Conservation (phyloP, 257 asterid genomes). For the Dorcoceras hygrometricum region DNA sequence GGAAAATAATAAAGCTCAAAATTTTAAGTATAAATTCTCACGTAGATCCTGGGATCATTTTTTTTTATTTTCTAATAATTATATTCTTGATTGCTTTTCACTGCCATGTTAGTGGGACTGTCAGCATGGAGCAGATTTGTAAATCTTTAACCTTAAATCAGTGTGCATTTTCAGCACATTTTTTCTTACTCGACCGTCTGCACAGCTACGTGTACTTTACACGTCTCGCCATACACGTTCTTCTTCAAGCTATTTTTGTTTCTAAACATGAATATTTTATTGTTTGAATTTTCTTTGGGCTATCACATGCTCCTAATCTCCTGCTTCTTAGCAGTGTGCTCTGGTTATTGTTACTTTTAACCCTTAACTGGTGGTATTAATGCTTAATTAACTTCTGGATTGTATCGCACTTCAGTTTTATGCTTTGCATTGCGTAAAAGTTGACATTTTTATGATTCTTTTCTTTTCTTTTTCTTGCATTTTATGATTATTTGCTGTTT, state of each 20-base stretch:
- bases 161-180: conserved; percentile 27
- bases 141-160: not conserved
- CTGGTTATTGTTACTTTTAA: conserved; percentile 20
- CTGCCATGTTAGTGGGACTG: not conserved
- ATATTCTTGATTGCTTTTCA: not conserved
- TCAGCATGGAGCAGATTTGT: not conserved
- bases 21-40: too few relatives aligned
- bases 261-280: conserved; percentile 34
- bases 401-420: conserved; percentile 35
- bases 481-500: not conserved
- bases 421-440: conserved; percentile 38
- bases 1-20: too few relatives aligned
- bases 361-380: conserved; percentile 30
- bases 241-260: conserved; percentile 1
- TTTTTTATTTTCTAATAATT: too few relatives aligned
- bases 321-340: conserved; percentile 34
- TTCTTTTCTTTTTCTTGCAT: not conserved
- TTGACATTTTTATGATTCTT: conserved; percentile 22
- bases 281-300: conserved; percentile 25
- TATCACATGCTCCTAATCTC: conserved; percentile 49
- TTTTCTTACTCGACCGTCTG: conserved; percentile 30
- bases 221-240: conserved; percentile 33
- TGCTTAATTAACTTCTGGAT: conserved; percentile 32
- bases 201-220: conserved; percentile 31
- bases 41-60: too few relatives aligned